Conservation (phyloP, 2,329 filamentous ascomycete species). For the Cladophialophora exuberans region DNA sequence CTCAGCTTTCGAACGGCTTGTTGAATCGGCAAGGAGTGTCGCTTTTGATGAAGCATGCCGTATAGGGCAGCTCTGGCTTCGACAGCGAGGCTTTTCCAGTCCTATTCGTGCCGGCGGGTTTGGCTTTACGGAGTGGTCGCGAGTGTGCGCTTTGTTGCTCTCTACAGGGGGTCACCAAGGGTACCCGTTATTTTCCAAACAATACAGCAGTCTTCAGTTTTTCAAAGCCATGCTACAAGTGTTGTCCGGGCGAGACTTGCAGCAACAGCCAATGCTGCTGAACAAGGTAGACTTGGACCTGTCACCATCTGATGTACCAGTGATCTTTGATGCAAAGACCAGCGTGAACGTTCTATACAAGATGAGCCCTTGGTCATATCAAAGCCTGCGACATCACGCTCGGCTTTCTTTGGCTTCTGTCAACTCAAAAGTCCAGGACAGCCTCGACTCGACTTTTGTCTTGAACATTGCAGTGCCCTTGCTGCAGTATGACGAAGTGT, state of each 20-base stretch:
- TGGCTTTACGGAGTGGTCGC: constrained; percentile 88
- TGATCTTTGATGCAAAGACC: constrained; percentile 76
- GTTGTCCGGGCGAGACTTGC: constrained; percentile 73
- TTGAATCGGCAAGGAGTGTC: constrained; percentile 63
- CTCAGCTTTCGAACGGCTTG: constrained; percentile 72
- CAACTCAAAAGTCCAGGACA: constrained; percentile 72
- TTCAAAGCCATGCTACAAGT: constrained; percentile 96
- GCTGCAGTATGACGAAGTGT: constrained; percentile 59
- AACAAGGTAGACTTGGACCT: constrained; percentile 44
- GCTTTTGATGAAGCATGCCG: constrained; percentile 83
- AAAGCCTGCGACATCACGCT: constrained; percentile 73
- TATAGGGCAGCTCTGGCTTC: constrained; percentile 84
- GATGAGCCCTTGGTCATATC: constrained; percentile 84
- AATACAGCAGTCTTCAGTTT: constrained; percentile 87
- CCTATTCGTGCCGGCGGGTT: constrained; percentile 78
- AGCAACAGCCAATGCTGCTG: constrained; percentile 61
- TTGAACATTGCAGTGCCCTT: constrained; percentile 56
- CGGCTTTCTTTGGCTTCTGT: constrained; percentile 73
- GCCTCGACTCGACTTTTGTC: constrained; percentile 86
- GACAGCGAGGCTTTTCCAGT: constrained; percentile 79
- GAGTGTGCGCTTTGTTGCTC: constrained; percentile 77
- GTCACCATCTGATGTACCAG: constrained; percentile 58
- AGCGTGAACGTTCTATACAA: constrained; percentile 86
- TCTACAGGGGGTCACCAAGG: constrained; percentile 75
- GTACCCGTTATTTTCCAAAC: constrained; percentile 71